These are phyloP conservation scores for Pyricularia pennisetigena DNA, from an alignment of 2,329 filamentous ascomycete genomes.

Conservation along the genomic window DNA sequence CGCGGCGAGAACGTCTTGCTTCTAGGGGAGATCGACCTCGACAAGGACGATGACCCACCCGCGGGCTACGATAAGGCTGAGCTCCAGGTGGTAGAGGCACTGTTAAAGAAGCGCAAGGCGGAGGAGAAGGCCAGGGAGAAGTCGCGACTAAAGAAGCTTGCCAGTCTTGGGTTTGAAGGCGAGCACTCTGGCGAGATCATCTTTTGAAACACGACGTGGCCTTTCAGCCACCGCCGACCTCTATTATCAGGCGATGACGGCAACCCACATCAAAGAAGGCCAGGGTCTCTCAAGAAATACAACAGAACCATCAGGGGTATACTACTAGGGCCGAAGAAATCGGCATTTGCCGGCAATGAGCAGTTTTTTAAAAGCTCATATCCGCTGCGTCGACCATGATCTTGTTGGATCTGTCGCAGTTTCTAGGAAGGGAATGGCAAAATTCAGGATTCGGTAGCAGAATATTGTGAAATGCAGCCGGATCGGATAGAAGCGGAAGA, in stretches of 20 bases:
- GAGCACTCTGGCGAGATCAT: constrained; percentile 66
- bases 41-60: constrained; percentile 85
- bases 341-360: background rate
- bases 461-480: constrained; percentile 55
- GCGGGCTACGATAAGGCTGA: constrained; percentile 47
- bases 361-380: constrained; percentile 1
- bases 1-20: constrained; percentile 95
- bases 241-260: background rate
- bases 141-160: constrained; percentile 58
- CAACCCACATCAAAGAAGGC: background rate
- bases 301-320: background rate
- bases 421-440: background rate
- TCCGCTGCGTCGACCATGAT: background rate
- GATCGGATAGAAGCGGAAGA: background rate
- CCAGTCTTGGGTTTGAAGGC: constrained; percentile 76
- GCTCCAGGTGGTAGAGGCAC: constrained; percentile 46
- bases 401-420: background rate
- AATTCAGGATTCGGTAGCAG: constrained; percentile 29
- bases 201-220: background rate
- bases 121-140: constrained; percentile 67
- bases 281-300: background rate
- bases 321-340: background rate
- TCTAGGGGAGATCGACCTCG: constrained; percentile 91
- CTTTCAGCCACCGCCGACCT: constrained; percentile 2
- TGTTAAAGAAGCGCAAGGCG: constrained; percentile 63